phyloP scores from a whole-genome alignment of 306 rosid genomes.

The Medicago ruthenica region DNA sequence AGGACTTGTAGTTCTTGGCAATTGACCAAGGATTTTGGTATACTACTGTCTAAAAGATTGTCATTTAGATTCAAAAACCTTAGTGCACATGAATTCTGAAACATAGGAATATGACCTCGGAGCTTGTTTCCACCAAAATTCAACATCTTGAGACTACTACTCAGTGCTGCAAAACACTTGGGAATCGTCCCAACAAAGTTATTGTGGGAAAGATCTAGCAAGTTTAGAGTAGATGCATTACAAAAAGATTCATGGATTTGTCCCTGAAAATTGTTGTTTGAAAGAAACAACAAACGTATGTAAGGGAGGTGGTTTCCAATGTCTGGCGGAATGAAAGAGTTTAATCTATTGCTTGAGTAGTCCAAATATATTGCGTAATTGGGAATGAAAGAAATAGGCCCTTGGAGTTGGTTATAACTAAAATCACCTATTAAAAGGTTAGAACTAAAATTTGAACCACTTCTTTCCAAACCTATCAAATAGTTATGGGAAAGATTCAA shows the following conservation, averaged over 20 bases:
- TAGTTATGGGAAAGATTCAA: constrained; percentile 24
- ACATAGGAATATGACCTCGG: constrained; percentile 13
- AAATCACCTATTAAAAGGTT: constrained; percentile 25
- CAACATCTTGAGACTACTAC: not conserved
- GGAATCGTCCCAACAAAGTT: constrained; percentile 39
- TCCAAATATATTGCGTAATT: not conserved
- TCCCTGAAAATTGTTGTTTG: constrained; percentile 31
- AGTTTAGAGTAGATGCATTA: constrained; percentile 8
- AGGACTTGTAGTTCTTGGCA: constrained; percentile 21
- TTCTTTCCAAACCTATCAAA: constrained; percentile 8
- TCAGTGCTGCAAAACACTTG: not conserved
- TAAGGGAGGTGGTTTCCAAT: constrained; percentile 30
- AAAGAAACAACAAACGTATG: not conserved
- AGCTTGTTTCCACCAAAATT: constrained; percentile 40
- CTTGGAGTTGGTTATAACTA: constrained; percentile 46
- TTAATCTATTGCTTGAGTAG: constrained; percentile 33
- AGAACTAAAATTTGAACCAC: not conserved
- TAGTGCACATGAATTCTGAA: constrained; percentile 19
- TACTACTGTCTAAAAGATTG: constrained; percentile 35
- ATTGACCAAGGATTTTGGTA: constrained; percentile 27
- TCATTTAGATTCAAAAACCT: constrained; percentile 38
- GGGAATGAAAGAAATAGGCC: not conserved
- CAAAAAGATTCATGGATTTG: constrained; percentile 43
- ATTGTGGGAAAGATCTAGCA: constrained; percentile 51
- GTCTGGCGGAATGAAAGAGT: not conserved